Percentiles rank a stretch among this genome's conserved stretches.
These are phyloP conservation scores for Parachlorella kessleri DNA, from an alignment of 139 green algal species.

Conservation along the genomic window DNA sequence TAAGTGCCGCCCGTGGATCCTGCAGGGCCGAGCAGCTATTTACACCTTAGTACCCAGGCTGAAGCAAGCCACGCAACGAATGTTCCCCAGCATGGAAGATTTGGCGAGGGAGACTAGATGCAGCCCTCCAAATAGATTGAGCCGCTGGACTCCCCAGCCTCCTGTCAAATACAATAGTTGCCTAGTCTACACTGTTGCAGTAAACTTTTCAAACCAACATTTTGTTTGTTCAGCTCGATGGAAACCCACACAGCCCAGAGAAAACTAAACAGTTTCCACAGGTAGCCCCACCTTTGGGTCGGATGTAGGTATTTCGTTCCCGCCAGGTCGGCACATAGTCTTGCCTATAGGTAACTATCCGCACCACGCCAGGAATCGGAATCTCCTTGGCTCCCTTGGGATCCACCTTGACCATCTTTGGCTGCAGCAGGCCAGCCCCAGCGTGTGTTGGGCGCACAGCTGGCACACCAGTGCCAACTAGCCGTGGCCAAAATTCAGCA, in stretches of 20 bases:
- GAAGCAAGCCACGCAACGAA: too few species aligned
- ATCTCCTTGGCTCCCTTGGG: conserved; percentile 61
- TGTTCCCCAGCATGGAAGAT: too few species aligned
- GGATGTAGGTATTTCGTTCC: conserved; percentile 73
- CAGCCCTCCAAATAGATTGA: too few species aligned
- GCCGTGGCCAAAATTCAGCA: not conserved
- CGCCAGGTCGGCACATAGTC: conserved; percentile 82
- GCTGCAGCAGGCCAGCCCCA: conserved; percentile 13
- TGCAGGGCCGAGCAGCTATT: too few species aligned
- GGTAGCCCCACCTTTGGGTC: conserved; percentile 59
- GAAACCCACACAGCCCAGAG: not conserved
- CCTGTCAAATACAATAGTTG: too few species aligned
- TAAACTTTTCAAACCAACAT: too few species aligned
- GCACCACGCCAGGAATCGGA: conserved; percentile 68
- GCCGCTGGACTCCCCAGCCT: too few species aligned
- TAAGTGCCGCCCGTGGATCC: conserved; percentile 15
- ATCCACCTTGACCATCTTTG: conserved; percentile 43
- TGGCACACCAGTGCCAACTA: not conserved
- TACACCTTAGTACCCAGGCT: too few species aligned
- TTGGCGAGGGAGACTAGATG: too few species aligned
- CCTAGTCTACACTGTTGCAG: too few species aligned
- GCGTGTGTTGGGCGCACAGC: not conserved
- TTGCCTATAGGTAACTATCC: conserved; percentile 65
- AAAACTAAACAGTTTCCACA: too few species aligned
- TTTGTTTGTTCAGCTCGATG: too few species aligned